Percentiles rank a stretch among this genome's conserved stretches.
These are phyloP conservation scores for Clavispora phyllophila DNA, from an alignment of 805 yeast genomes.

Conservation along the genomic window DNA sequence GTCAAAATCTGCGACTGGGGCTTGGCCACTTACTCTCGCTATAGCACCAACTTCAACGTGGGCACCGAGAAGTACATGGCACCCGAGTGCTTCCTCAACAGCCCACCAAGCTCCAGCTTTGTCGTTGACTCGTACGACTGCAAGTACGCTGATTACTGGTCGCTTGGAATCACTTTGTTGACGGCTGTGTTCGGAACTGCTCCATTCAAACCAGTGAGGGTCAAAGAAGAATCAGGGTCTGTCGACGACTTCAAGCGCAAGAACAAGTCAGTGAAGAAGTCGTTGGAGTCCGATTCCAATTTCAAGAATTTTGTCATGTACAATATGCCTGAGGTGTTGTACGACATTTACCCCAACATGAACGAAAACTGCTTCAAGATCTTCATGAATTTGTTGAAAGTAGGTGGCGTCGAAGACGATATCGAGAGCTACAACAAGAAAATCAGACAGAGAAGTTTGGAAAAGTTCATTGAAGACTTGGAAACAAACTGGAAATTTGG, in stretches of 20 bases:
- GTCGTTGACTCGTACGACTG: slow-evolving; percentile 32
- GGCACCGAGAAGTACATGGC: slow-evolving; percentile 62
- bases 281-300: slow-evolving; percentile 34
- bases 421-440: slow-evolving; percentile 17
- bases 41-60: slow-evolving; percentile 34
- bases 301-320: slow-evolving; percentile 37
- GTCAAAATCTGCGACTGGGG: slow-evolving; percentile 76
- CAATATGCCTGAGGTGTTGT: slow-evolving; percentile 36
- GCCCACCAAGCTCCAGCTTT: slow-evolving; percentile 5
- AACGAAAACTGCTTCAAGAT: slow-evolving; percentile 37
- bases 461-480: slow-evolving; percentile 27
- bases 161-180: slow-evolving; percentile 47
- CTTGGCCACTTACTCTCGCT: slow-evolving; percentile 39
- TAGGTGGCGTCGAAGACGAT: slow-evolving; percentile 34
- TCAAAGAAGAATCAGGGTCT: slow-evolving; percentile 4
- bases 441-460: slow-evolving; percentile 30
- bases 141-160: slow-evolving; percentile 49
- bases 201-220: slow-evolving; percentile 40
- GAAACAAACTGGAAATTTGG: slow-evolving; percentile 33
- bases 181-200: slow-evolving; percentile 48
- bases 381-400: slow-evolving; percentile 36
- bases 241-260: slow-evolving; percentile 6
- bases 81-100: slow-evolving; percentile 39
- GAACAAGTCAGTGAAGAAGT: slow-evolving; percentile 6
- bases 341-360: slow-evolving; percentile 46